Evolutionary conservation across 306 rosid species (phyloP).

Genomic region (Crataegus laevigata): DNA sequence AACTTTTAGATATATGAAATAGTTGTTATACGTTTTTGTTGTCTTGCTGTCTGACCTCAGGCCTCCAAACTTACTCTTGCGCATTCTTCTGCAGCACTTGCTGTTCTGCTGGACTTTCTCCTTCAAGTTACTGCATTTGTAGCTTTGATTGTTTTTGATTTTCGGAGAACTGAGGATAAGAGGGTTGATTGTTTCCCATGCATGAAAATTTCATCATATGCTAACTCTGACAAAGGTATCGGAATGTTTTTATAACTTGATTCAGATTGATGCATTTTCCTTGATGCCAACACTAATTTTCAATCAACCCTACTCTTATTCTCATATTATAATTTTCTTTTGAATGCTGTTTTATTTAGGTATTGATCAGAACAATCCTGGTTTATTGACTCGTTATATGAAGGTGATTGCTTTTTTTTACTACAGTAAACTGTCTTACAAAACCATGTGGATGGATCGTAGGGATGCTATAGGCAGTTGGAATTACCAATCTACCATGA

Average conservation of each 20-base stretch:
- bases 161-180: slow-evolving; percentile 71
- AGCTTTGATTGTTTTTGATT: slow-evolving; percentile 84
- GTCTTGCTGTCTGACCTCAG: slow-evolving; percentile 3
- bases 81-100: slow-evolving; percentile 71
- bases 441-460: not conserved
- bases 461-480: not conserved
- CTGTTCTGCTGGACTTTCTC: slow-evolving; percentile 89
- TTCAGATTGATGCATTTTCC: slow-evolving; percentile 7
- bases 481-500: not conserved
- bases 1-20: slow-evolving; percentile 4
- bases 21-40: slow-evolving; percentile 13
- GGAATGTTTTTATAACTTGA: slow-evolving; percentile 4
- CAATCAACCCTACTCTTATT: not conserved
- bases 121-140: slow-evolving; percentile 96
- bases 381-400: slow-evolving; percentile 81
- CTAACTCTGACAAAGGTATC: slow-evolving; percentile 63
- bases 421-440: not conserved
- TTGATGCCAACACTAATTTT: not conserved
- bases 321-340: not conserved
- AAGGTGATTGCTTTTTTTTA: slow-evolving; percentile 48
- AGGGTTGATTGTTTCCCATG: slow-evolving; percentile 97
- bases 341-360: slow-evolving; percentile 37
- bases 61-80: slow-evolving; percentile 19
- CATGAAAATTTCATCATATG: slow-evolving; percentile 48
- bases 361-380: slow-evolving; percentile 50